Evolutionary conservation across 345 rosid genomes (phyloP).

Genomic region (Salix dunnii): DNA sequence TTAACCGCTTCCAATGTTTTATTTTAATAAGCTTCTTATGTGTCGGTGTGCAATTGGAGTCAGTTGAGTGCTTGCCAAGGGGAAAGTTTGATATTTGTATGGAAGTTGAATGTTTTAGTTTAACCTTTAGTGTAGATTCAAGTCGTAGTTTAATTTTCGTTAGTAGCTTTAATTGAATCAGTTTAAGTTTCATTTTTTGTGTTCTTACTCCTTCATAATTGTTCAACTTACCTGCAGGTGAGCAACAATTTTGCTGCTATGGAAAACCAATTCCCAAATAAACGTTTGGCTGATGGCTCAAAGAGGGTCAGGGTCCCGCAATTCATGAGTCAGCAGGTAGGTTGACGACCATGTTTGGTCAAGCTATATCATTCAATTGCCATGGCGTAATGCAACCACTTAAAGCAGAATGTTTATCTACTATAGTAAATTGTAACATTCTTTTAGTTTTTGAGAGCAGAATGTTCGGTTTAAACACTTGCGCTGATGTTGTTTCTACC

Average conservation of each 20-base stretch:
- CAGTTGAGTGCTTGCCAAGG: neutral
- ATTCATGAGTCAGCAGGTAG: constrained; percentile 49
- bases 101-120: neutral
- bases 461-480: neutral
- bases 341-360: neutral
- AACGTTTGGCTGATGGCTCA: constrained; percentile 83
- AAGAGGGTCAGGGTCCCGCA: constrained; percentile 74
- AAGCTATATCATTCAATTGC: neutral
- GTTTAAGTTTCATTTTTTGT: neutral
- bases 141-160: neutral
- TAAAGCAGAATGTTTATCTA: neutral
- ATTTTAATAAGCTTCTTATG: neutral
- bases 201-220: neutral
- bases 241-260: constrained; percentile 27
- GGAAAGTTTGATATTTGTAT: neutral
- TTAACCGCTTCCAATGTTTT: neutral
- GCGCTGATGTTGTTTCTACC: constrained; percentile 4
- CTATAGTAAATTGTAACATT: neutral
- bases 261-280: constrained; percentile 57
- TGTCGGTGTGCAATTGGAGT: neutral
- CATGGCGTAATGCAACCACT: neutral
- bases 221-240: constrained; percentile 41
- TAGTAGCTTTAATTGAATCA: neutral
- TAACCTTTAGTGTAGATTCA: neutral
- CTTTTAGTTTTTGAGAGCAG: neutral